These are phyloP conservation scores for Trypanosoma melophagium DNA, from an alignment of 208 protist genomes.

Conservation along the genomic window DNA sequence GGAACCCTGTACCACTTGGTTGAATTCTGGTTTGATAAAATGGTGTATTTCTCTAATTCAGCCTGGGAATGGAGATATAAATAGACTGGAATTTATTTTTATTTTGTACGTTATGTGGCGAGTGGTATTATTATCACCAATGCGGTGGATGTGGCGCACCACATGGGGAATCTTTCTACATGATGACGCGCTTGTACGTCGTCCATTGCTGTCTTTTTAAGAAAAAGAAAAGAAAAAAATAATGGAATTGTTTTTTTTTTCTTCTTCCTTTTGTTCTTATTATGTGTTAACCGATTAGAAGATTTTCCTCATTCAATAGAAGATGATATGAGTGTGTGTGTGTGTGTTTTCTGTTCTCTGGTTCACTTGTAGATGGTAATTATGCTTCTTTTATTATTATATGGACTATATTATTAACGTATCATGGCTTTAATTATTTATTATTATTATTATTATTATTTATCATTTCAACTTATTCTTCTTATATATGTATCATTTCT, in stretches of 20 bases:
- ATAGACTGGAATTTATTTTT: constrained; percentile 39
- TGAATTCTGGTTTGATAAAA: not conserved
- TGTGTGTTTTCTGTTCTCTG: no score
- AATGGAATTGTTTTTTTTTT: not conserved
- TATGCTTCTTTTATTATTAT: no score
- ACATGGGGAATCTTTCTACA: constrained; percentile 50
- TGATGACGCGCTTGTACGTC: constrained; percentile 60
- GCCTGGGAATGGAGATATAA: constrained; percentile 18
- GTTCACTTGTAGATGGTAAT: no score
- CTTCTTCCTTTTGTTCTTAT: not conserved
- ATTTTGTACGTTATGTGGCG: constrained; percentile 40
- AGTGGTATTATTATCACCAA: constrained; percentile 42
- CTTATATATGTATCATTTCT: not conserved
- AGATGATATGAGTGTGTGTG: no score
- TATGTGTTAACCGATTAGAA: not conserved
- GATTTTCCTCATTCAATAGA: no score
- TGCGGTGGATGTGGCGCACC: constrained; percentile 44
- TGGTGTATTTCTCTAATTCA: constrained; percentile 10
- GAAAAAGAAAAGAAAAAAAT: not conserved
- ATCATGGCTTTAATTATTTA: no score
- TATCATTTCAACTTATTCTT: no score
- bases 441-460: no score
- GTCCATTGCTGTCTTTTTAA: constrained; percentile 56
- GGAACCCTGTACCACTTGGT: not conserved
- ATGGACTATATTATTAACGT: no score